Evolutionary conservation across 352 stramenopile species (phyloP), one percentile per base, ranked within the genome.

Genomic region (Globisporangium carolinianum): DNA sequence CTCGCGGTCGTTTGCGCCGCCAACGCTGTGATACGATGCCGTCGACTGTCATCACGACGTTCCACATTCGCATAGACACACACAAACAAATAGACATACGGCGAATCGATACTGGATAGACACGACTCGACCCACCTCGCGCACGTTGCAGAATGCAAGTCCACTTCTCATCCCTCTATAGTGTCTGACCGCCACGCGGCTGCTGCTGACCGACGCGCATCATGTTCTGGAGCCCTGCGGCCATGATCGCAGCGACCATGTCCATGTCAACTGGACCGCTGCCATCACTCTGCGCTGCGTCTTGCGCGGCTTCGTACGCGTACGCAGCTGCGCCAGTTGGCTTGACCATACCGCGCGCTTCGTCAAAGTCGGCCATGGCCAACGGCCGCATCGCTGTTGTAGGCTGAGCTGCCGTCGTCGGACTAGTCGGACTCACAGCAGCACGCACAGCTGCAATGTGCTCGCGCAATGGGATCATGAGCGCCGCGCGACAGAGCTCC

Each of bases 401-500:
- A 9, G 65, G 47, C 50, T 82, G 57, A 24, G 68, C 55, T 45
- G 67, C 71, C 7, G 12, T 42, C 9, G 4, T 18, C 10, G 17
- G 15, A 43, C 7, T 32, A 8, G 11, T 24, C 58, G 72, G 69
- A 48, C 65, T 64, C 3, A 46, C 36, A 8, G 63, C 66, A 45
- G 72, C 61, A 39, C 72, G 68, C 35, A 86, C 75, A 36, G 70
- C 61, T 46, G 86, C 82, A 60, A 95, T 89, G 63, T 94, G 80
- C 57, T 94, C 86, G 38, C 84, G 82, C 58, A 95, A 59, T 1
- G 86, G 84, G 60, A 95, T 91, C 84, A 95, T 94, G 17, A 94
- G 70, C 11, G 86, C 84, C 15, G 86, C 86, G 24, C 84, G 80
- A 72, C 86, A 95, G 51, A 95, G 66, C 60, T 95, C 86, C 67